These are phyloP conservation scores for Salix caprea DNA, from an alignment of 345 rosid species.

Conservation along the genomic window DNA sequence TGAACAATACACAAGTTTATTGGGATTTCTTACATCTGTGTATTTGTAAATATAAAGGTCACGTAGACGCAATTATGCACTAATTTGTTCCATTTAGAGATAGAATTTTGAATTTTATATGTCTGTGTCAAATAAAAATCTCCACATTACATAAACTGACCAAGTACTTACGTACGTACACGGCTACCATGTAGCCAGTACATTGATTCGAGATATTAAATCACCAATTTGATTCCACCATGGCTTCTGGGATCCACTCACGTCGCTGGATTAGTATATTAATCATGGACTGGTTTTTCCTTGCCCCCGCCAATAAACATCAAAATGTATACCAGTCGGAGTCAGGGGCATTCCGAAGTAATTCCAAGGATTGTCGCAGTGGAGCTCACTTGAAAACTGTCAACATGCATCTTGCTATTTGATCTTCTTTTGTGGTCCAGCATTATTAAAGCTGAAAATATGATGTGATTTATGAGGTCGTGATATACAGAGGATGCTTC, in stretches of 20 bases:
- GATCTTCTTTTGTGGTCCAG: slow-evolving; percentile 17
- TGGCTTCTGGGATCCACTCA: slow-evolving; percentile 29
- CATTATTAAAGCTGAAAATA: background rate
- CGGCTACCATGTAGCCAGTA: too few relatives aligned
- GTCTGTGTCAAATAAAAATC: slow-evolving; percentile 9
- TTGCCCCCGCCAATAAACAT: background rate
- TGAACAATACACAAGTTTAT: too few relatives aligned
- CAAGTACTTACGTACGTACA: background rate
- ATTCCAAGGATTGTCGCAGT: slow-evolving; percentile 7
- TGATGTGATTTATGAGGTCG: background rate
- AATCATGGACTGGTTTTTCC: background rate
- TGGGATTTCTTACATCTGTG: too few relatives aligned
- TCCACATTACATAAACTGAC: slow-evolving; percentile 26
- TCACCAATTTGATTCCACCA: slow-evolving; percentile 26
- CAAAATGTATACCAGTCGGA: background rate
- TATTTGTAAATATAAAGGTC: background rate
- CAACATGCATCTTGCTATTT: background rate
- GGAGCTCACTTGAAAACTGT: slow-evolving; percentile 7
- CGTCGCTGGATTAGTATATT: background rate
- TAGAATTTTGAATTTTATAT: background rate
- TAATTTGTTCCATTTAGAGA: too few relatives aligned
- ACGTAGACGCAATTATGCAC: background rate
- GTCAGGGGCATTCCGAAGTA: background rate
- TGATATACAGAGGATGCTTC: background rate
- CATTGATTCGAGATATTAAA: background rate